Base-by-base conservation (phyloP, 1,139 yeast genomes). In the Hansenula anomala region DNA sequence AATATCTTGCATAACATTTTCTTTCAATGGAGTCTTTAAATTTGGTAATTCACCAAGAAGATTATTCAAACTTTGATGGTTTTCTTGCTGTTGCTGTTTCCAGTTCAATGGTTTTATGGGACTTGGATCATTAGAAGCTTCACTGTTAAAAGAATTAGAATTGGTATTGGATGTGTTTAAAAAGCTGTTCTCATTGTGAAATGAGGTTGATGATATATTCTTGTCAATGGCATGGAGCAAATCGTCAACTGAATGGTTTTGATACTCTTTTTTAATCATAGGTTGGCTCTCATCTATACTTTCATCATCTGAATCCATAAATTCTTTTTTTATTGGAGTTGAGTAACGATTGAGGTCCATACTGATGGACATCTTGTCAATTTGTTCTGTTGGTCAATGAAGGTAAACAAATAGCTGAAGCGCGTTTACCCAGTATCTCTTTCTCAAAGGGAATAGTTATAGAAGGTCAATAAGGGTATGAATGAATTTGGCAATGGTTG, bases 101-200 rank as follows among this genome's bases (percentile, higher is more conserved):
- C 49, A 25, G 17, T 48, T 54, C 28, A 54, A 37, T 2, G 58
- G 58, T 33, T 44, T 49, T 20, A 50, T 45, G 19, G 55, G 54
- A 12, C 46, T 46, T n/a, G 46, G 50, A 26, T 52, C 54, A 10
- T 37, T 49, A 31, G 23, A 42, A 8, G 11, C 22, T 5, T 24
- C 34, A 11, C 34, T 32, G 36, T 42, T 45, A 38, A 45, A 32
- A 17, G 44, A 36, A 28, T 38, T 13, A 35, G 44, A 36, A 25
- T 38, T 14, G 34, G 38, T 34, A 34, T 40, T 34, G 3, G 42
- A 29, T 3, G 18, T 14, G 15, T 27, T 20, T 2, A 18, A n/a
- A 3, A 27, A 26, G 2, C 13, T 13, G 11, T 30, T 34, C 10
- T 28, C 33, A 17, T 28, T 23, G 7, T 34, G 38, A 11, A 50